These are phyloP conservation scores for Salix exigua DNA, from an alignment of 345 rosid genomes.

Conservation along the genomic window DNA sequence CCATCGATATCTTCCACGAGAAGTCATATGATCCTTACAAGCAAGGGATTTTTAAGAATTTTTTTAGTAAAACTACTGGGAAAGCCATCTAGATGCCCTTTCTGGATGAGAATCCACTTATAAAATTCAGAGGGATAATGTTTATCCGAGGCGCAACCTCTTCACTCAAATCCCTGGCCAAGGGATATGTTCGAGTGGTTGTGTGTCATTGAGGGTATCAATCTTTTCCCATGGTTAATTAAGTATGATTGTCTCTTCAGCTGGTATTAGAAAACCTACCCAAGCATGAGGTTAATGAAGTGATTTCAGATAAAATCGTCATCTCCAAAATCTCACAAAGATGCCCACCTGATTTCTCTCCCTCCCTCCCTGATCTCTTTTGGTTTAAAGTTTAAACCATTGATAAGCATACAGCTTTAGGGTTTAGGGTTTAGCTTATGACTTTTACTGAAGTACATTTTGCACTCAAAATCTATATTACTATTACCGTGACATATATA, in stretches of 20 bases:
- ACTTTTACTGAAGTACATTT: slow-evolving; percentile 19
- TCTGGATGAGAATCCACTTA: slow-evolving; percentile 15
- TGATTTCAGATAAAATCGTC: slow-evolving; percentile 23
- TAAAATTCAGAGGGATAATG: slow-evolving; percentile 1
- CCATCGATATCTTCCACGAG: slow-evolving; percentile 10
- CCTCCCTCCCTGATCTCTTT: neutral
- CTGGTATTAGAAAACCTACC: slow-evolving; percentile 3
- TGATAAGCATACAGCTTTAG: slow-evolving; percentile 7
- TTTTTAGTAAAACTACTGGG: slow-evolving; percentile 6
- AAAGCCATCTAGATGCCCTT: slow-evolving; percentile 8
- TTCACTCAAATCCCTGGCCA: slow-evolving; percentile 5
- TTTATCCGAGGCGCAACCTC: slow-evolving; percentile 13
- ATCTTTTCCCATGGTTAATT: slow-evolving; percentile 24
- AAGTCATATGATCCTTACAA: slow-evolving; percentile 15
- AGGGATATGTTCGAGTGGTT: slow-evolving; percentile 34
- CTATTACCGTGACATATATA: neutral
- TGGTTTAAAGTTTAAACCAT: slow-evolving; percentile 23
- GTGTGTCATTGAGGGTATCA: slow-evolving; percentile 27
- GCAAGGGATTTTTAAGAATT: neutral
- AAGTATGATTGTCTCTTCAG: slow-evolving; percentile 19
- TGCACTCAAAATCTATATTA: neutral
- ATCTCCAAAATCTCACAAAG: slow-evolving; percentile 18
- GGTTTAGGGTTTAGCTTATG: slow-evolving; percentile 31
- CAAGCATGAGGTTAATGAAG: slow-evolving; percentile 8
- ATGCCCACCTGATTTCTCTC: slow-evolving; percentile 29